A percentile compares a stretch with the other conserved stretches of the same genome.
These are phyloP conservation scores for Cyclocybe aegerita DNA, from an alignment of 768 basidiomycete species.

Conservation along the genomic window DNA sequence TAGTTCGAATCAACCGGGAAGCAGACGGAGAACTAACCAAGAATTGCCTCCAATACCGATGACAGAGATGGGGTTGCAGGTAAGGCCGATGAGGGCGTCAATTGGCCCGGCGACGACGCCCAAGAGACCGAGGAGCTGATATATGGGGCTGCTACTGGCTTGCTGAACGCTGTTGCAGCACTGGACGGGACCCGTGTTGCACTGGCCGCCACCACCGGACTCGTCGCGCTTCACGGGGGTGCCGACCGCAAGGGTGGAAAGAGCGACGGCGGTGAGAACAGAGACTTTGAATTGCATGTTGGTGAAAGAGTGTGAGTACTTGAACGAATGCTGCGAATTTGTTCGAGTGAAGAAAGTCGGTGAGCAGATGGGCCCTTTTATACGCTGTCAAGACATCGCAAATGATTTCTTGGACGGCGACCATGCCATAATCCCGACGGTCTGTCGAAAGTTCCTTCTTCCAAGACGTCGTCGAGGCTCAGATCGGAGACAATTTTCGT, in stretches of 20 bases:
- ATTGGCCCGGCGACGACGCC: conserved; percentile 20
- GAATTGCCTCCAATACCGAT: conserved; percentile 17
- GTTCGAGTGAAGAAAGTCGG: conserved; percentile 13
- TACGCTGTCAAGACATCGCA: not conserved
- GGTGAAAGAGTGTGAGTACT: conserved; percentile 1
- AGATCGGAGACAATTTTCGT: too few relatives aligned
- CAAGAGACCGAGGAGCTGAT: conserved; percentile 20
- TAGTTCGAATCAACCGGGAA: not conserved
- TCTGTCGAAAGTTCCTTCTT: too few relatives aligned
- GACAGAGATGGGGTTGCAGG: conserved; percentile 27
- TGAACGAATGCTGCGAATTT: conserved; percentile 11
- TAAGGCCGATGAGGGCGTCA: conserved; percentile 22
- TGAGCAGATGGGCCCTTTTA: conserved; percentile 1
- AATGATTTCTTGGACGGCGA: too few relatives aligned
- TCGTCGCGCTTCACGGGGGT: conserved; percentile 9
- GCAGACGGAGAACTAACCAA: conserved; percentile 17
- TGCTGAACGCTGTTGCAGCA: conserved; percentile 28
- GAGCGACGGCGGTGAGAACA: conserved; percentile 16
- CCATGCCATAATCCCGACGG: too few relatives aligned
- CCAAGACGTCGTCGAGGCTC: too few relatives aligned
- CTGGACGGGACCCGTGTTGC: conserved; percentile 25
- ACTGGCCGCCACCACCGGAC: conserved; percentile 12
- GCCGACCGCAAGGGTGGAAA: conserved; percentile 21
- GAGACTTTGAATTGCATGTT: conserved; percentile 22
- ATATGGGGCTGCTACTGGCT: conserved; percentile 8